Base-by-base conservation (phyloP, 2,329 filamentous ascomycete species). In the Colletotrichum tabaci region DNA sequence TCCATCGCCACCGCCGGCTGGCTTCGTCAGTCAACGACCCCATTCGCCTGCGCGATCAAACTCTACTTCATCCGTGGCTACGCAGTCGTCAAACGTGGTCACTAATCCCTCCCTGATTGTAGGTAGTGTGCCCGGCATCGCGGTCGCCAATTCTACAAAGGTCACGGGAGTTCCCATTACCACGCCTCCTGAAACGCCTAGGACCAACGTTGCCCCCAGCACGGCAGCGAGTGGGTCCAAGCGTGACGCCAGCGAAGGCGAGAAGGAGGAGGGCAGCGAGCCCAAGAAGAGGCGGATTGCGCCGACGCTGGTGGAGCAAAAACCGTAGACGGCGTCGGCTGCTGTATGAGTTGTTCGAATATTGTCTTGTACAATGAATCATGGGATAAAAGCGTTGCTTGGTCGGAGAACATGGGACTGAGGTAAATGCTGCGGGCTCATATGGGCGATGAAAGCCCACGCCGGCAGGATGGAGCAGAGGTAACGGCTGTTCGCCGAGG, bases 131-230 rank as follows among this genome's bases (percentile, higher is more conserved):
- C 94, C 95, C 0, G 88, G 91, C 63, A 90, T 97, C 35, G 91
- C 93, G 15, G 94, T 94, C 7, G 85, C 93, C 12, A 93, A 92
- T 74, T 93, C 93, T 1, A 87, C 87, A 53, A 90, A 90, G 76
- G 84, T 89, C 3, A 85, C 86, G 0, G 87, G 88, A 0, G 84
- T 97, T 53, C 93, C 95, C 0, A 90, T 97, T 77, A 94, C 93
- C 47, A 98, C 96, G 9, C 96, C 96, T 2, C 96, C 96, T 0
- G 93, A 97, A 80, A 98, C 96, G 3, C 96, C 96, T 7, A 87
- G 90, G 61, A 55, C 69, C 16, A 90, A 88, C 76, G 87, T 87
- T 50, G 81, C 79, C 55, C 74, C 77, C 1, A 75, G 76, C 30
- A 76, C 77, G 49, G 77, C 77, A 56, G 78, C 79, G 3, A 52